phyloP scores from a whole-genome alignment of 2,329 filamentous ascomycete genomes.

The Neofusicoccum kwambonambiense region DNA sequence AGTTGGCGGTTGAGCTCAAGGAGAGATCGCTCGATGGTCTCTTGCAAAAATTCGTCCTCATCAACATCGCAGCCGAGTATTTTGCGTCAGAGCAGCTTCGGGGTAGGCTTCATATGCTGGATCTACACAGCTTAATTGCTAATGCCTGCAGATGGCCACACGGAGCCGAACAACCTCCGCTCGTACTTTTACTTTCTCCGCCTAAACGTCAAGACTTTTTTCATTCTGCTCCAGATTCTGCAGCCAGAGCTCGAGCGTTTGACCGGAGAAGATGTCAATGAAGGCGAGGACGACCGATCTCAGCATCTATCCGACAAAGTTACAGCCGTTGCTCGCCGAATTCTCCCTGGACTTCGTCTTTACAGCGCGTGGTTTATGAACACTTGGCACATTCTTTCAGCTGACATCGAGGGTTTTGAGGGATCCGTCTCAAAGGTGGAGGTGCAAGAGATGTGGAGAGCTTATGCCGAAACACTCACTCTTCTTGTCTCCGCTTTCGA shows the following conservation, averaged over 20 bases:
- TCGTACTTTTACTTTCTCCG: slow-evolving; percentile 64
- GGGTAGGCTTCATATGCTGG: slow-evolving; percentile 42
- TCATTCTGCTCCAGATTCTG: slow-evolving; percentile 68
- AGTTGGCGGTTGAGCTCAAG: slow-evolving; percentile 71
- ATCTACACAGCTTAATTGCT: neutral
- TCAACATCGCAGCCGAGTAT: slow-evolving; percentile 83
- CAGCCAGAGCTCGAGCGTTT: slow-evolving; percentile 66
- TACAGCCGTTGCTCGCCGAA: slow-evolving; percentile 57
- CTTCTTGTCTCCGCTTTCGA: slow-evolving; percentile 60
- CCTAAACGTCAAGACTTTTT: slow-evolving; percentile 76
- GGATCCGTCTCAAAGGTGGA: slow-evolving; percentile 57
- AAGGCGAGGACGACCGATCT: slow-evolving; percentile 24
- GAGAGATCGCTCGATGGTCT: slow-evolving; percentile 63
- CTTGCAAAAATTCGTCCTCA: slow-evolving; percentile 75
- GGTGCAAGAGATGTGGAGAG: slow-evolving; percentile 63
- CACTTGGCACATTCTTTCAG: slow-evolving; percentile 54
- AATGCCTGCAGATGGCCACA: slow-evolving; percentile 11
- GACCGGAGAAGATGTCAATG: slow-evolving; percentile 43
- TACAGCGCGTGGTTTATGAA: slow-evolving; percentile 68
- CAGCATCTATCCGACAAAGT: slow-evolving; percentile 50
- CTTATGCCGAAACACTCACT: slow-evolving; percentile 63
- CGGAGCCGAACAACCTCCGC: slow-evolving; percentile 5
- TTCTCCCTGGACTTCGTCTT: slow-evolving; percentile 63
- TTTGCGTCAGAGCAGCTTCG: slow-evolving; percentile 63
- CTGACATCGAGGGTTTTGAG: slow-evolving; percentile 54